A percentile compares a stretch with the other conserved stretches of the same genome.
Evolutionary conservation across 345 rosid genomes (phyloP).

Genomic region (Hibiscus trionum): DNA sequence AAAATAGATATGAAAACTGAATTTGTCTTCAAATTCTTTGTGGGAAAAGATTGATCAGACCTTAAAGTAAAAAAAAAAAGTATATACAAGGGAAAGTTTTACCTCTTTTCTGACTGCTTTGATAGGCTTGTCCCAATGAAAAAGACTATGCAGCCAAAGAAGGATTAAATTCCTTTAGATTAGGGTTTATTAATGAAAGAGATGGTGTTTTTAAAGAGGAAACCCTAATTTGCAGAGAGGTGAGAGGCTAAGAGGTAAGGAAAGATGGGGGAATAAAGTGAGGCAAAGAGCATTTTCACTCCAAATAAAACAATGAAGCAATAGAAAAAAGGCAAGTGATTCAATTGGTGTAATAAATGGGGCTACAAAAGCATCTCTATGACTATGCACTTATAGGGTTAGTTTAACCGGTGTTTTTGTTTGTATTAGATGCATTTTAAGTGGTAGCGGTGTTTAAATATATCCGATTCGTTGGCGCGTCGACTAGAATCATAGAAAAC

Average conservation of each 20-base stretch:
- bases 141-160: slow-evolving; percentile 13
- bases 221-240: slow-evolving; percentile 12
- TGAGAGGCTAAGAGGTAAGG: not conserved
- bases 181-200: not conserved
- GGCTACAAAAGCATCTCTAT: slow-evolving; percentile 7
- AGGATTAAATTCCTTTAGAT: not conserved
- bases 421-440: not conserved
- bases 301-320: not conserved
- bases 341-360: slow-evolving; percentile 1
- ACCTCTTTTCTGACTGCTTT: not conserved
- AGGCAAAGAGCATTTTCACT: slow-evolving; percentile 18
- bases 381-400: slow-evolving; percentile 7
- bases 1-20: not conserved
- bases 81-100: not conserved
- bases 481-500: no score
- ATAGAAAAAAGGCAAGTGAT: not conserved
- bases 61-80: not conserved
- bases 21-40: not conserved
- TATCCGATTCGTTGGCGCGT: no score
- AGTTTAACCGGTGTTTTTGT: not conserved
- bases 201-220: not conserved
- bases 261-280: slow-evolving; percentile 4
- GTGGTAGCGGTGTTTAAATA: not conserved
- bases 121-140: slow-evolving; percentile 3
- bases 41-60: not conserved